phyloP scores from a whole-genome alignment of 345 rosid genomes.

The Aurinia saxatilis region DNA sequence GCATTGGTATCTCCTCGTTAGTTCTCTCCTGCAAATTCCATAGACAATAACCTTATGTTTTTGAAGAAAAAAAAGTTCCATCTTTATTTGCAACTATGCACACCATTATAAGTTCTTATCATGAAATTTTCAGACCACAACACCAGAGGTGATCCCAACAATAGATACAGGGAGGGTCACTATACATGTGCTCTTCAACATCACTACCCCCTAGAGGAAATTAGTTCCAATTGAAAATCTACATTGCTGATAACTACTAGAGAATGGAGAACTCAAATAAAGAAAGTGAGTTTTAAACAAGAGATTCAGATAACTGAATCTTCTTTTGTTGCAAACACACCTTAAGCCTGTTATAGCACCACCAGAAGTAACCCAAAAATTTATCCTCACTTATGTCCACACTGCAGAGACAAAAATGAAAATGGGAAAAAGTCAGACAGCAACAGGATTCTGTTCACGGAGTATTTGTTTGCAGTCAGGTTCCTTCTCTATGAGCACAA shows the following conservation, averaged over 20 bases:
- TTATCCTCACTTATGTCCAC: slow-evolving; percentile 80
- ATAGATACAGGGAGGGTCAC: neutral
- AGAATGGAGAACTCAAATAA: neutral
- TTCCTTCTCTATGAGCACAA: neutral
- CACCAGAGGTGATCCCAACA: neutral
- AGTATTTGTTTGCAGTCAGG: neutral
- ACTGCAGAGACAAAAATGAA: slow-evolving; percentile 40
- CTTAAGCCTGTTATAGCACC: slow-evolving; percentile 92
- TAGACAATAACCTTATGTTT: neutral
- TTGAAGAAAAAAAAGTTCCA: neutral
- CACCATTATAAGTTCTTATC: neutral
- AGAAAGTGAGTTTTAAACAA: neutral
- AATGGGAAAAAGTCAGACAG: neutral
- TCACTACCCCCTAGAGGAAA: neutral
- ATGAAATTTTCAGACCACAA: neutral
- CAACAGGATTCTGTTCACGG: neutral
- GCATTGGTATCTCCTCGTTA: slow-evolving; percentile 84
- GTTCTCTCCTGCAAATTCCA: slow-evolving; percentile 55
- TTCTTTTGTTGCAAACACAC: slow-evolving; percentile 26
- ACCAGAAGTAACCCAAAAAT: slow-evolving; percentile 93
- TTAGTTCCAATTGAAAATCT: neutral
- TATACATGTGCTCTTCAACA: neutral
- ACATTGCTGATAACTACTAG: neutral
- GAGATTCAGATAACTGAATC: neutral
- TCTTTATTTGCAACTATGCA: slow-evolving; percentile 9